Evolutionary conservation across 192 early-diverging fungal genomes (phyloP), one percentile per base, ranked within the genome.

Genomic region (Podila clonocystis): DNA sequence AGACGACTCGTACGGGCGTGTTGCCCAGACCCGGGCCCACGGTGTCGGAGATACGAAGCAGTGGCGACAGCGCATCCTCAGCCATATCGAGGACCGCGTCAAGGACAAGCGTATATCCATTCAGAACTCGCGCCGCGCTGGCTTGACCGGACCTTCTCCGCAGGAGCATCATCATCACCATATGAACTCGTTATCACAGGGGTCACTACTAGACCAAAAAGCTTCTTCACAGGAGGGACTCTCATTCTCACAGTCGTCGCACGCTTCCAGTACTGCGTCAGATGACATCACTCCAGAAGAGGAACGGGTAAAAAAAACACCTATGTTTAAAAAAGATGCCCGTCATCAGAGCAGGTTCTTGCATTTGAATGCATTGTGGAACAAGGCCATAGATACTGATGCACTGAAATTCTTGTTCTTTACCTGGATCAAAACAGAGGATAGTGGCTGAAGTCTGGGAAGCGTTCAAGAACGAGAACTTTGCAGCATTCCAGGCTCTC

Each of bases 391-490:
- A 33, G 12, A 11, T 15, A 29, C 34, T 63, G 38, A 63, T 26
- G 20, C 4, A 17, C 34, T 33, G 9, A 30, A 20, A 30, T 28
- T 38, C 7, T 30, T 50, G 0, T 52, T 17, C 45, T 28, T 52
- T 48, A 26, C 12, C 5, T 29, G 1, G 2, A 19, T 9, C 33
- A n/a, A 63, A 20, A 34, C 30, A 80, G 77, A 62, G 77, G 33
- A 58, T 73, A 29, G 68, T 80, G 0, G 66, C 62, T 26, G 77
- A 80, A 63, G 71, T 80, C 20, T 80, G 77, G 77, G 70, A 80
- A 48, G 28, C 70, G 6, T 80, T 69, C 22, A 80, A 80, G 24
- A 55, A 50, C 4, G 77, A 80, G 36, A 80, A 80, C 19, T 69
- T 45, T 60, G 77, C 64, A 19, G 70, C 65, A 0, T 73, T 80